Percentiles rank a stretch among this genome's conserved stretches.
These are phyloP conservation scores for Rhytidiadelphus loreus DNA, from an alignment of 225 moss, liverwort and hornwort genomes.

Conservation along the genomic window DNA sequence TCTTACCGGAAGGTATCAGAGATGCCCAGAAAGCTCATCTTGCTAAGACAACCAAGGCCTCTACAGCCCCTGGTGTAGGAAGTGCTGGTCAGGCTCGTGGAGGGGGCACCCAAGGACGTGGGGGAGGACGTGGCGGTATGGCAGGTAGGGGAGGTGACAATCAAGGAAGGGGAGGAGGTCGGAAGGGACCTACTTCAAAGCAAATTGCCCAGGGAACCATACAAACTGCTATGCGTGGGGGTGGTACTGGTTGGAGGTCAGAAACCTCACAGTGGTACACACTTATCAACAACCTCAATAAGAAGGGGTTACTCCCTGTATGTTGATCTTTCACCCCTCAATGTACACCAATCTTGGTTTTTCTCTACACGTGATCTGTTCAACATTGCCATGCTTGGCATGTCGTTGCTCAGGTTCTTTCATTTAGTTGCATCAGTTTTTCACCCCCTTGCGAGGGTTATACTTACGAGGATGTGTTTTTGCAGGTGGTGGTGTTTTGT, in stretches of 20 bases:
- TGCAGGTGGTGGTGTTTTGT: conserved; percentile 94
- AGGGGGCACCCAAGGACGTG: conserved; percentile 48
- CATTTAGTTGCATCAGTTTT: neutral
- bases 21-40: conserved; percentile 83
- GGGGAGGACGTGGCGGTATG: conserved; percentile 44
- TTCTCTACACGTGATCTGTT: neutral
- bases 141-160: conserved; percentile 45
- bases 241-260: conserved; percentile 83
- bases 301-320: conserved; percentile 96
- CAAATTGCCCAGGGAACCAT: conserved; percentile 47
- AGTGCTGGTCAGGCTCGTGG: conserved; percentile 48
- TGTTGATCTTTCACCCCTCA: conserved; percentile 32
- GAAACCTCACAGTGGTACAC: conserved; percentile 99
- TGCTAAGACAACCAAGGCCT: conserved; percentile 61
- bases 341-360: neutral
- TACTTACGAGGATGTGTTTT: conserved; percentile 1
- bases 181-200: conserved; percentile 49
- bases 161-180: conserved; percentile 40
- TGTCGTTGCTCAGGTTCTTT: neutral
- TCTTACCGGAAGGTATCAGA: conserved; percentile 71
- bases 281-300: conserved; percentile 92
- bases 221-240: conserved; percentile 56
- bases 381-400: neutral
- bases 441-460: neutral
- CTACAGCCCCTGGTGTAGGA: conserved; percentile 27